Evolutionary conservation across 2,329 filamentous ascomycete species (phyloP), one percentile per base, ranked within the genome.

Genomic region (Aspergillus sojae): DNA sequence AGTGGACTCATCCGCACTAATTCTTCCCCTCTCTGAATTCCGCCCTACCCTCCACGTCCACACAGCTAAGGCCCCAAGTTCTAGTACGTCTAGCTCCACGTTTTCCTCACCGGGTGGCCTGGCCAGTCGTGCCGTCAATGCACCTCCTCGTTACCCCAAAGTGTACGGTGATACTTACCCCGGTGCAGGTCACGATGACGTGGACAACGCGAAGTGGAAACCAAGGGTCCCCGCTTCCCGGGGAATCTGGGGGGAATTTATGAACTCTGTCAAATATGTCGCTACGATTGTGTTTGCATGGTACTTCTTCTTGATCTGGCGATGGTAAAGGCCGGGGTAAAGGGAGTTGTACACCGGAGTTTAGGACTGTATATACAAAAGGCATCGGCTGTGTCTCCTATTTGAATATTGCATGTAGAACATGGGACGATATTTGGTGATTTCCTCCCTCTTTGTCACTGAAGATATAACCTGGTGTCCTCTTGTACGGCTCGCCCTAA

Each of bases 301-400:
- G 75, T 95, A 91, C 82, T 82, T 82, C 34, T 91, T 88, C 79
- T 78, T 94, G 69, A 82, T 89, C 62, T 87, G 85, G 79, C 83
- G 83, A 71, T 89, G 89, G 67, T 92, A 74, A 39, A 41, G 16
- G 4, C 14, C 10, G 28, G 48, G 5, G 21, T 21, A 7, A 9
- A 28, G 16, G 23, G 14, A 14, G 16, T 3, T 12, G 16, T 28
- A 16, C 14, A 14, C 6, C 12, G 9, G 10, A 9, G 34, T 28
- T 5, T 30, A 16, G 14, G 16, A 23, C 32, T 55, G 34, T 55
- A 55, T 10, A 55, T 39, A 55, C 5, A 26, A 12, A 26, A 16
- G 3, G 14, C 32, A 21, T 32, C 28, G 23, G 1, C 5, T 52
- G 10, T 21, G 26, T 32, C 21, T 52, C 23, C 12, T 16, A 16